Base-by-base conservation (phyloP, 148 eudicot species). In the Nepenthes gracilis region DNA sequence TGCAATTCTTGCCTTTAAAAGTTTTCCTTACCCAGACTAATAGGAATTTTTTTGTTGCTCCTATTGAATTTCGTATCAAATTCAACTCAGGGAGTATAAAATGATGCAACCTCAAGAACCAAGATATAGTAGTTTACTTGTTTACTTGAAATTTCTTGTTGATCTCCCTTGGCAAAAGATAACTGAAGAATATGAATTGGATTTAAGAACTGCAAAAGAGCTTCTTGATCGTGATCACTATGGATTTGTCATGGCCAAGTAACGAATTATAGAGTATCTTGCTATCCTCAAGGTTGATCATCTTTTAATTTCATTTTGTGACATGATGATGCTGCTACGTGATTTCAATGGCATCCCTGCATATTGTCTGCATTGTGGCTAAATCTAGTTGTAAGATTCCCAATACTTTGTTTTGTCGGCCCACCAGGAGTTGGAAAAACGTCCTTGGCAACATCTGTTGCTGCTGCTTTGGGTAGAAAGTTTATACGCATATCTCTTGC, bases 21-120 rank as follows among this genome's bases (percentile, higher is more conserved):
- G 11, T 49, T 2, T 49, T 6, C 0, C 6, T 49, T 12, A 2
- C 1, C 6, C 1, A 11, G 53, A 49, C 0, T 49, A 49, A 5
- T 49, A 5, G 53, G 53, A 11, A 49, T 10, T 0, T 49, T 49
- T 10, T 2, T 23, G 12, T 11, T 49, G 53, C 15, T 1, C 13
- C 53, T 49, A 12, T 1, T n/a, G 11, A 49, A 1, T 49, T 49
- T 6, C 53, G 2, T 10, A 49, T 10, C 1, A 49, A 49, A 2
- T 11, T 49, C 15, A 10, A 49, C 53, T 49, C 13, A 49, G 99
- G 99, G 85, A 92, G 77, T 87, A 89, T 12, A 94, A 94, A 77
- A 94, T 89, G 68, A 94, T 94, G 99, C 99, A 94, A 80, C 97
- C 99, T 69, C 97, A 89, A 77, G 95, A 94, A 76, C 99, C 99